Percentiles rank a stretch among this genome's conserved stretches.
These are phyloP conservation scores for Rubroboletus satanas DNA, from an alignment of 768 basidiomycete genomes.

Conservation along the genomic window DNA sequence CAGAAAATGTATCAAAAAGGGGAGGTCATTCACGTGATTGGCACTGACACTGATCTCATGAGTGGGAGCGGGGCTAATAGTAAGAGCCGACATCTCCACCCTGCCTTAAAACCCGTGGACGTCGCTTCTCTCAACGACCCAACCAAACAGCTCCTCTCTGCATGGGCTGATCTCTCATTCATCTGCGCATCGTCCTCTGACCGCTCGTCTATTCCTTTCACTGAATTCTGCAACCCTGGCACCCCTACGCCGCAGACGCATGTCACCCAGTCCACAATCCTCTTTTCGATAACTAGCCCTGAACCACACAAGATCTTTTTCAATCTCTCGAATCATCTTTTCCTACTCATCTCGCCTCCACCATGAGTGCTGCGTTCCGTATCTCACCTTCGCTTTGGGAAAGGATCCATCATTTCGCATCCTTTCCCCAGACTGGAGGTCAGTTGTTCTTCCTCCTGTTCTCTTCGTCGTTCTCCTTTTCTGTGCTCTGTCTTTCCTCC, in stretches of 20 bases:
- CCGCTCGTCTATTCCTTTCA: not conserved
- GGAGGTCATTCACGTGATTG: conserved; percentile 15
- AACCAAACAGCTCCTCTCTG: not conserved
- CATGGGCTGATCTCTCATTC: conserved; percentile 17
- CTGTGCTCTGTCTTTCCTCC: not conserved
- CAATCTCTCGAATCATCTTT: not conserved
- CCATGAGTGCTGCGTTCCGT: conserved; percentile 51
- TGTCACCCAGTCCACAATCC: conserved; percentile 10
- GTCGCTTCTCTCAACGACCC: not conserved
- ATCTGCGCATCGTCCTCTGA: not conserved
- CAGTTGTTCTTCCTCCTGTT: conserved; percentile 22
- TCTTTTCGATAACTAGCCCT: conserved; percentile 13
- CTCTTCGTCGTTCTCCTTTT: not conserved
- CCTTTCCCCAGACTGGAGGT: conserved; percentile 92
- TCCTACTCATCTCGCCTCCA: not conserved
- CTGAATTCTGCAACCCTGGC: conserved; percentile 16
- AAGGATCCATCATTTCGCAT: conserved; percentile 85
- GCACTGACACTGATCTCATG: not conserved
- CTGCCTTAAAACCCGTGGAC: conserved; percentile 1
- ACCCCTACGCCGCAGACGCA: conserved; percentile 21
- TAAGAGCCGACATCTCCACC: conserved; percentile 8
- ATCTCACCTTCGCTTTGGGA: conserved; percentile 83
- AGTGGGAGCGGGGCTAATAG: not conserved
- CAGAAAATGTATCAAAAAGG: not conserved
- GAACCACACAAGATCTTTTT: not conserved